Conservation (phyloP, 2,329 filamentous ascomycete genomes). For the Colletotrichum chrysophilum region DNA sequence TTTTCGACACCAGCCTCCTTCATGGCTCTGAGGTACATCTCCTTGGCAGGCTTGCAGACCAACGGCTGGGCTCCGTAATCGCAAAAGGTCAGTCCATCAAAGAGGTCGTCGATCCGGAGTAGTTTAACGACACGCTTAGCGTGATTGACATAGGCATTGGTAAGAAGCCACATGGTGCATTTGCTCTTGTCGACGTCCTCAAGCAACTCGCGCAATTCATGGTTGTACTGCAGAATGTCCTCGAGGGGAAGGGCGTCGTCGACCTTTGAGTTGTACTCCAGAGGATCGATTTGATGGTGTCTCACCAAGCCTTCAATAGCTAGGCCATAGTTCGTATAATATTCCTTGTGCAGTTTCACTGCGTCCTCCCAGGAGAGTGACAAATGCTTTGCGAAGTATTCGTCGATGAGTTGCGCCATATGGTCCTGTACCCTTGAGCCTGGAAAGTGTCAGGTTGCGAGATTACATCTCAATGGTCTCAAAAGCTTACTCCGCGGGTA, state of each 20-base stretch:
- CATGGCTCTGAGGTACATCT: conserved; percentile 92
- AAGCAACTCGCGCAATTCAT: conserved; percentile 75
- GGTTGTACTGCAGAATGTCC: conserved; percentile 79
- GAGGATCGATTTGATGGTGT: conserved; percentile 92
- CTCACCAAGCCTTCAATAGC: conserved; percentile 94
- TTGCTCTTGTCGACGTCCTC: conserved; percentile 83
- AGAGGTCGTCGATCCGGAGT: conserved; percentile 83
- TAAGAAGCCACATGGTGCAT: conserved; percentile 91
- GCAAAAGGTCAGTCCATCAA: conserved; percentile 95
- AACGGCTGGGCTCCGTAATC: conserved; percentile 79
- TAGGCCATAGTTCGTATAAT: conserved; percentile 96
- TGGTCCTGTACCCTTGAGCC: conserved; percentile 83
- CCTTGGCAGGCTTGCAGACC: conserved; percentile 83
- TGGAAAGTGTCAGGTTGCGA: conserved; percentile 31
- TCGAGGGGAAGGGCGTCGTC: conserved; percentile 94
- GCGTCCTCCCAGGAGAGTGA: conserved; percentile 78
- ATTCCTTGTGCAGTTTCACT: conserved; percentile 83
- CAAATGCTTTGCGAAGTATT: conserved; percentile 71
- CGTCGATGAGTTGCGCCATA: conserved; percentile 83
- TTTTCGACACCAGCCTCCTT: conserved; percentile 74
- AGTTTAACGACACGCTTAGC: conserved; percentile 82
- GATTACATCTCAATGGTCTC: background rate
- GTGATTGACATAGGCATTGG: conserved; percentile 93
- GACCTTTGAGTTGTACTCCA: conserved; percentile 93
- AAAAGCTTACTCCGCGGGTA: conserved; percentile 78